Conservation (phyloP, 139 green algal genomes). For the Pseudopediastrum boryanum region DNA sequence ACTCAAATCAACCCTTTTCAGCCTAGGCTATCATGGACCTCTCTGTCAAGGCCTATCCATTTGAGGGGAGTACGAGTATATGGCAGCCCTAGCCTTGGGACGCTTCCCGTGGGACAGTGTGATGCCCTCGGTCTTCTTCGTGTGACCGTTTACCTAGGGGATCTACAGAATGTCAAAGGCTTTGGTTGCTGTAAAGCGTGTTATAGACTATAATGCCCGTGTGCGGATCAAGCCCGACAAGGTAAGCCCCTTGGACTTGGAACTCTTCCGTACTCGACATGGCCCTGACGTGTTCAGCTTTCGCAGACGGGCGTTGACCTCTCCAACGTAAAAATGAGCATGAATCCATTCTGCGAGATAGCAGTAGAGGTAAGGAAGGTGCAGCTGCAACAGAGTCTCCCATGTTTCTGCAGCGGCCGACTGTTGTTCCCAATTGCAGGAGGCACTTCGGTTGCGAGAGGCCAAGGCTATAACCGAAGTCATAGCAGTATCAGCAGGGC, state of each 20-base stretch:
- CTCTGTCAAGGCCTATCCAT: too few species aligned
- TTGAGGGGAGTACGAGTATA: too few species aligned
- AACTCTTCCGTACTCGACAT: neutral
- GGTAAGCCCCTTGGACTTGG: constrained; percentile 43
- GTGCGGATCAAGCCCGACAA: constrained; percentile 89
- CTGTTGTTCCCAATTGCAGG: constrained; percentile 52
- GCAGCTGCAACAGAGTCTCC: neutral
- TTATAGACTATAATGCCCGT: constrained; percentile 91
- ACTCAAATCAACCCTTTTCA: too few species aligned
- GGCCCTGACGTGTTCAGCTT: neutral
- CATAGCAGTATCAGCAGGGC: constrained; percentile 84
- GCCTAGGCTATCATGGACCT: too few species aligned
- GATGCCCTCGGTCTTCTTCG: too few species aligned
- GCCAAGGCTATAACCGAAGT: constrained; percentile 76
- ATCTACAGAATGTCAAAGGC: constrained; percentile 76
- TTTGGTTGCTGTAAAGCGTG: constrained; percentile 84
- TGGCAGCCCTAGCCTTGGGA: too few species aligned
- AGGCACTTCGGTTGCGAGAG: constrained; percentile 90
- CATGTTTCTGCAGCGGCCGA: neutral
- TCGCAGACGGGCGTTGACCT: constrained; percentile 84
- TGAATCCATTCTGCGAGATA: constrained; percentile 98
- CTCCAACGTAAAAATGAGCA: constrained; percentile 85
- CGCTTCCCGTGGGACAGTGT: too few species aligned
- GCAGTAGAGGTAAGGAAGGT: constrained; percentile 75
- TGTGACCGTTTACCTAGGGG: too few species aligned